Conservation (phyloP, 2,329 filamentous ascomycete species). For the Talaromyces verruculosus region DNA sequence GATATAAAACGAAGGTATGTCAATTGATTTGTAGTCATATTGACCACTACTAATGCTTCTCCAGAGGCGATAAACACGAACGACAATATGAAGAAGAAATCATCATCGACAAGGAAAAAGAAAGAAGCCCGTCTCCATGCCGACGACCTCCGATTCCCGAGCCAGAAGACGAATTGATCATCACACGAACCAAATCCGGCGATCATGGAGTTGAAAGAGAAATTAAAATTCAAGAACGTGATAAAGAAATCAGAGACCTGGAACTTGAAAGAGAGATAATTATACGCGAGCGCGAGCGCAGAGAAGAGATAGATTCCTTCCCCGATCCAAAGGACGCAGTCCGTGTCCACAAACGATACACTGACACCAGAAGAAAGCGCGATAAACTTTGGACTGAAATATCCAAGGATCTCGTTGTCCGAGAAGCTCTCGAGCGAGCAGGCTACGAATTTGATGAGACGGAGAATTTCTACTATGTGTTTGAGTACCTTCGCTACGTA, state of each 20-base stretch:
- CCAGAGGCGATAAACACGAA: constrained; percentile 27
- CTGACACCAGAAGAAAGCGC: constrained; percentile 37
- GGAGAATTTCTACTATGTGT: constrained; percentile 84
- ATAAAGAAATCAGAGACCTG: constrained; percentile 26
- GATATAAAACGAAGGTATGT: constrained; percentile 55
- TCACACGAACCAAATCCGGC: constrained; percentile 31
- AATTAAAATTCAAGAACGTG: constrained; percentile 17
- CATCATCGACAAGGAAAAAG: constrained; percentile 52
- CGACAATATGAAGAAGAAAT: constrained; percentile 65
- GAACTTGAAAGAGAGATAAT: constrained; percentile 23
- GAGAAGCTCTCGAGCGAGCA: constrained; percentile 79
- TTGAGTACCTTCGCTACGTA: constrained; percentile 86
- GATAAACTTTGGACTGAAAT: constrained; percentile 93
- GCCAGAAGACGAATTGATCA: constrained; percentile 25
- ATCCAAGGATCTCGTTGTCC: constrained; percentile 83
- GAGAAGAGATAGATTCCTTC: constrained; percentile 53
- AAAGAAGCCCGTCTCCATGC: constrained; percentile 37
- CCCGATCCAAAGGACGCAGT: constrained; percentile 53
- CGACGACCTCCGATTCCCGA: constrained; percentile 24
- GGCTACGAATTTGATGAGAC: constrained; percentile 92
- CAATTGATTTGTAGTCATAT: too few species aligned
- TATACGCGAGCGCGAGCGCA: constrained; percentile 20
- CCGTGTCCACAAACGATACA: constrained; percentile 48
- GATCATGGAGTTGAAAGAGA: constrained; percentile 24
- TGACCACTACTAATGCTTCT: neutral